Conservation (phyloP, 139 green algal genomes). For the Volvox africanus region DNA sequence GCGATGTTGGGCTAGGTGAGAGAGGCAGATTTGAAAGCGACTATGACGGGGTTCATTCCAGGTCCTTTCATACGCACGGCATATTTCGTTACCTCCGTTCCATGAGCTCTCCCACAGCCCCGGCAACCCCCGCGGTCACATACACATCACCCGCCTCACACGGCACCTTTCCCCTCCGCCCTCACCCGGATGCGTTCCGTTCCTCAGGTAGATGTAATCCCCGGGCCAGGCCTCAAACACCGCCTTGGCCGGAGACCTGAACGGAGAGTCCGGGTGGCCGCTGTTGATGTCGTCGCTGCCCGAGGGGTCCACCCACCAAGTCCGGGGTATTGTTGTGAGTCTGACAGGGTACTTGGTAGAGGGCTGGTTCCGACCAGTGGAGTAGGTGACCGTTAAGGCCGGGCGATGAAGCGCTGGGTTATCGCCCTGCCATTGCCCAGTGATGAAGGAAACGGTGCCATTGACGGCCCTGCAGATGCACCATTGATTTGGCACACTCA, state of each 20-base stretch:
- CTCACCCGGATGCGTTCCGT: constrained; percentile 40
- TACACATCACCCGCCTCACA: background rate
- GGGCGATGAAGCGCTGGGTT: constrained; percentile 12
- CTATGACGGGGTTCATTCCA: too few species aligned
- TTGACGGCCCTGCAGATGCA: constrained; percentile 28
- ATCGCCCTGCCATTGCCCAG: background rate
- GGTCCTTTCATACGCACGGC: too few species aligned
- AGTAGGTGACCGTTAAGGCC: constrained; percentile 20
- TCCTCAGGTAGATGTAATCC: constrained; percentile 26
- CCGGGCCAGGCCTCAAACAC: constrained; percentile 31
- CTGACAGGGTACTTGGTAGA: background rate
- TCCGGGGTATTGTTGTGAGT: background rate
- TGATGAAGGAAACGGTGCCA: constrained; percentile 3
- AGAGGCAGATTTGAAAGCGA: too few species aligned
- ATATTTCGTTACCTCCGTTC: too few species aligned
- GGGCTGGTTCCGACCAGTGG: background rate
- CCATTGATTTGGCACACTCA: too few species aligned
- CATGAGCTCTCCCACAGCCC: too few species aligned
- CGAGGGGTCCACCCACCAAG: constrained; percentile 21
- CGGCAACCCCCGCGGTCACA: background rate
- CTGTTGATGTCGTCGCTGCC: constrained; percentile 12
- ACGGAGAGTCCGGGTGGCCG: constrained; percentile 6
- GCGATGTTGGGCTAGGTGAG: too few species aligned
- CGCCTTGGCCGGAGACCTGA: constrained; percentile 6
- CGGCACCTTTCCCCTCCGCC: background rate